Evolutionary conservation across 345 rosid genomes (phyloP), one percentile per base, ranked within the genome.

Genomic region (Clausena lansium): DNA sequence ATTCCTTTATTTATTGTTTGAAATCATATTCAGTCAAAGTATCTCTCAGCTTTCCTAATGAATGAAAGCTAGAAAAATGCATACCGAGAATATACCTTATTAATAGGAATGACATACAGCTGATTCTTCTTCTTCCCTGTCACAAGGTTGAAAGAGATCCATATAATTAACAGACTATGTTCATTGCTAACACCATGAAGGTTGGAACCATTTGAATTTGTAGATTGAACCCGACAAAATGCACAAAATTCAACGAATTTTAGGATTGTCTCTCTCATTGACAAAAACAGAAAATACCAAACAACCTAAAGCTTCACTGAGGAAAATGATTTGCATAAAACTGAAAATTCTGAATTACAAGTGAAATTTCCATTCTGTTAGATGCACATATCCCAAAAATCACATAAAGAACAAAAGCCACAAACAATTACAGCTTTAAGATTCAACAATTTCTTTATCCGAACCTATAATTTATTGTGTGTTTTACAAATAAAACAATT

Each of bases 401-500:
- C 39, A 9, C 19, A 4, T 32, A 5, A 25, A 50, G 7, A 70
- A 17, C 30, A 20, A 50, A 39, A 50, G 20, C 19, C 17, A 70
- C 9, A 70, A 52, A 52, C 24, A 28, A 7, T 52, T 7, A 52
- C 7, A 9, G 7, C 15, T 19, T 35, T n/a, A 64, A 17, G 41
- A 64, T 33, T 50, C 15, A 15, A 73, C 24, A 19, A 17, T 38
- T n/a, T 39, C 35, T 38, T 60, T 9, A 15, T 39, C 4, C 6
- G 50, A 39, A 39, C 15, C 67, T 60, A 60, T 25, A 17, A 61
- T 74, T 57, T 27, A 38, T 14, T 27, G 50, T 39, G 11, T 38
- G 36, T 38, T 73, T 61, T 20, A 39, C 58, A 61, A 63, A 32
- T 63, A 22, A 75, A 75, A 13, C 15, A 75, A 75, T 45, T 64